Base-by-base conservation (phyloP, 2,329 filamentous ascomycete species). In the Dactylellina leptospora region DNA sequence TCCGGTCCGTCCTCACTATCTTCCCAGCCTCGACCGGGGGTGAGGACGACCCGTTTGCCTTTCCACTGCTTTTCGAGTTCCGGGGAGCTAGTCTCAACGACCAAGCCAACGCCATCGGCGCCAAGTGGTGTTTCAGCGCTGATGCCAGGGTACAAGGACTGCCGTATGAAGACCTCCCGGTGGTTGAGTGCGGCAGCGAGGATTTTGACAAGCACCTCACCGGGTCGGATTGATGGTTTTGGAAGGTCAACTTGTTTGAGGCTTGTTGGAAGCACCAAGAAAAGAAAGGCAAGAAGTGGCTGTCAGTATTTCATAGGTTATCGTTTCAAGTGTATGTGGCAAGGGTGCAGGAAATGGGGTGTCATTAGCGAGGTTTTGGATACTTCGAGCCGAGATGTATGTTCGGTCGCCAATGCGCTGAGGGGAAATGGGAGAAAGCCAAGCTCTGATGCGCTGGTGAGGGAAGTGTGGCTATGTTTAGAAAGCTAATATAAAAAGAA, bases 121-220 rank as follows among this genome's bases (percentile, higher is more conserved):
- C 96, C 85, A 42, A 97, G 82, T 0, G 93, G 91, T 20, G 72
- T 68, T 70, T 86, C 84, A 80, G 96, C 96, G 10, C 90, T 89
- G 58, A 92, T 89, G 76, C 86, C 89, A 0, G 93, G 93, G 82
- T 97, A 97, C 40, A 96, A 87, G 78, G 93, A 89, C 80, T 95
- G 92, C 60, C 93, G 90, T 80, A 96, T 90, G 82, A 97, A 97
- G 76, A 96, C 87, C 80, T 97, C 95, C 77, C 93, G 90, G 82
- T 97, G 95, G 83, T 97, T 97, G 54, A 97, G 87, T 11, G 93
- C 90, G 0, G 89, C 90, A 55, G 92, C 90, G 33, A 86, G 85
- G 78, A 97, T 83, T 77, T 86, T 87, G 74, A 97, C 82, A 4
- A 96, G 83, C 75, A 96, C 83, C 79, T 97, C 85, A 74, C 83